Evolutionary conservation across 768 basidiomycete genomes (phyloP).

Genomic region (Termitomyces sp.): DNA sequence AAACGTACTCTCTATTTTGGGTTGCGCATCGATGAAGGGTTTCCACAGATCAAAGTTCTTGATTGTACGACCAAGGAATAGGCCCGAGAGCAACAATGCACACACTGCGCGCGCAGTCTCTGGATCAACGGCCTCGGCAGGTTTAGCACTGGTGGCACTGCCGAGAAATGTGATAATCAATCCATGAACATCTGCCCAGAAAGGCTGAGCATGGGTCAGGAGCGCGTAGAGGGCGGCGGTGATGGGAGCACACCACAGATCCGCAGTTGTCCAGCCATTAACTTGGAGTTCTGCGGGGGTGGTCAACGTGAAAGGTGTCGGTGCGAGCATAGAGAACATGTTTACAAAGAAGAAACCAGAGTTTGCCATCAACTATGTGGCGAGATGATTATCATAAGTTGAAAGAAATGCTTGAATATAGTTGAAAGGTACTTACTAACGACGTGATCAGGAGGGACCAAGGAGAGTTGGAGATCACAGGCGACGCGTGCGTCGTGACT

Average conservation of each 20-base stretch:
- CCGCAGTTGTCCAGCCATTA: conserved; percentile 83
- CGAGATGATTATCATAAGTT: not conserved
- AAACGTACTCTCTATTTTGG: conserved; percentile 16
- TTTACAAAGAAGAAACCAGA: conserved; percentile 80
- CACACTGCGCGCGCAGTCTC: conserved; percentile 72
- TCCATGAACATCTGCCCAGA: conserved; percentile 64
- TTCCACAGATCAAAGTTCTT: conserved; percentile 55
- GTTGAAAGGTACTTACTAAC: conserved; percentile 44
- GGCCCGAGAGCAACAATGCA: conserved; percentile 55
- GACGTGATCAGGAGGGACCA: conserved; percentile 77
- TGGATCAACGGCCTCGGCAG: conserved; percentile 51
- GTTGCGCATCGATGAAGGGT: conserved; percentile 14
- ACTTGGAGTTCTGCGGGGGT: conserved; percentile 81
- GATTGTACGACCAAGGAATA: conserved; percentile 65
- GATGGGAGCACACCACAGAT: conserved; percentile 83
- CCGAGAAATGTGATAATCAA: conserved; percentile 49
- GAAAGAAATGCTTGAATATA: not conserved
- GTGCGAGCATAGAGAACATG: conserved; percentile 72
- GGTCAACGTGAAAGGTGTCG: conserved; percentile 61
- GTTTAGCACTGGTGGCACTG: conserved; percentile 28
- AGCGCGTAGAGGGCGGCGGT: conserved; percentile 77
- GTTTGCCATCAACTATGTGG: conserved; percentile 63
- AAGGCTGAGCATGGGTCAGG: conserved; percentile 85
- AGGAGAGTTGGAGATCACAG: conserved; percentile 60
- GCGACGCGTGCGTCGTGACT: conserved; percentile 51